Base-by-base conservation (phyloP, 176 grass and related monocot genomes). In the Eragrostis nindensis region DNA sequence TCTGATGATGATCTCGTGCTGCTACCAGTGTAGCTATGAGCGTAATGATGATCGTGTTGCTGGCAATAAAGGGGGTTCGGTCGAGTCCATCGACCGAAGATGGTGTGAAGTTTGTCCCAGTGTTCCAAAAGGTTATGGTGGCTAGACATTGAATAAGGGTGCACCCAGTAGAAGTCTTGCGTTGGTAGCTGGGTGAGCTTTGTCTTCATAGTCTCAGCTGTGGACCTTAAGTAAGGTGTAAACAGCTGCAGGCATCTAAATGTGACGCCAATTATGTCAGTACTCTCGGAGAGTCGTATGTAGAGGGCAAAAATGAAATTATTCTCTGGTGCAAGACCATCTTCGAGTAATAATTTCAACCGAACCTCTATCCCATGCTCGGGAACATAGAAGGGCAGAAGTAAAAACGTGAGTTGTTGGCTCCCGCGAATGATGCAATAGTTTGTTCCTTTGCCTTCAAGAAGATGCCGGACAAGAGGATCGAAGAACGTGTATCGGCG, bases 1-100 rank as follows among this genome's bases (percentile, higher is more conserved):
- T 27, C 15, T 26, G 12, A 0, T 25, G n/a, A n/a, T n/a, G 13
- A 36, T 36, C 32, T 36, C 32, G 32, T 36, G 32, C 32, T 36
- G 32, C 32, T 36, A 36, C 2, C 32, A 36, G 32, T 4, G 32
- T 36, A 36, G 32, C 32, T 36, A 1, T 36, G 32, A 1, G 32
- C 4, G 32, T 36, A 36, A 36, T 36, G 32, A 36, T 36, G 32
- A 36, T 36, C 4, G 32, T 36, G 4, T 10, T 77, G 59, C 17
- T 77, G 57, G 6, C 74, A 77, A 17, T 57, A 77, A 16, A 7
- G 15, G 26, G 74, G 39, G 39, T 76, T 45, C 18, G 55, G 74
- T 22, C 15, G 74, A 44, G 61, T 62, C 42, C 75, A 64, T 9
- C 47, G 0, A 30, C 0, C 12, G 2, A 24, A 8, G 22, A 26